Evolutionary conservation across 176 grass and related monocot species (phyloP), one percentile per base, ranked within the genome.

Genomic region (Olyra latifolia): DNA sequence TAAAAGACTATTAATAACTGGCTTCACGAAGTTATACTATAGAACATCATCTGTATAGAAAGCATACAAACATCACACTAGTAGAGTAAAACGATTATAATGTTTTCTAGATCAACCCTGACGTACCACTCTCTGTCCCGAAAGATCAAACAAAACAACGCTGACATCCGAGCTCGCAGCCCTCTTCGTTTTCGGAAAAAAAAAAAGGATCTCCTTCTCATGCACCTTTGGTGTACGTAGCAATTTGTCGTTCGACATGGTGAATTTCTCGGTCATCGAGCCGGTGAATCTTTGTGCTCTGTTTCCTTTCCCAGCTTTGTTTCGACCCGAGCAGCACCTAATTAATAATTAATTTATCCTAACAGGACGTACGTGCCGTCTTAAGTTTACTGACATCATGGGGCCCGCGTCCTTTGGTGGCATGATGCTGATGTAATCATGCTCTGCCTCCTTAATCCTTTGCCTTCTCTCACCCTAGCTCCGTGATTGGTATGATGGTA

Each of bases 271-370:
- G 75, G 41, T 8, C 8, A 5, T 0, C 9, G 74, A 48, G 75
- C 74, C 16, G 29, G 28, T 78, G 74, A 88, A 88, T 83, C 80
- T 79, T 83, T 78, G 74, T 43, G 41, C 59, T 83, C 49, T 73
- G 80, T 79, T 79, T 88, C 60, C 49, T 59, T 65, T 78, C 57
- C 46, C 48, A 62, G 2, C 65, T 58, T 63, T 59, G 66, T 17
- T 79, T 83, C 19, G 22, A 65, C 49, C 49, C 74, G 62, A 69
- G n/a, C 44, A 29, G 22, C 5, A 11, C 9, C 61, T 30, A 42
- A 61, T 86, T 69, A 69, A 83, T 35, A 35, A 35, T 35, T 35
- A 35, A 35, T 35, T 19, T 54, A 54, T 19, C 53, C 32, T 7
- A 32, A 55, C 69, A 29, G 41, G 41, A 40, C 40, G 58, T 83